phyloP scores from a whole-genome alignment of 345 rosid species.

The Streptanthus diversifolius region DNA sequence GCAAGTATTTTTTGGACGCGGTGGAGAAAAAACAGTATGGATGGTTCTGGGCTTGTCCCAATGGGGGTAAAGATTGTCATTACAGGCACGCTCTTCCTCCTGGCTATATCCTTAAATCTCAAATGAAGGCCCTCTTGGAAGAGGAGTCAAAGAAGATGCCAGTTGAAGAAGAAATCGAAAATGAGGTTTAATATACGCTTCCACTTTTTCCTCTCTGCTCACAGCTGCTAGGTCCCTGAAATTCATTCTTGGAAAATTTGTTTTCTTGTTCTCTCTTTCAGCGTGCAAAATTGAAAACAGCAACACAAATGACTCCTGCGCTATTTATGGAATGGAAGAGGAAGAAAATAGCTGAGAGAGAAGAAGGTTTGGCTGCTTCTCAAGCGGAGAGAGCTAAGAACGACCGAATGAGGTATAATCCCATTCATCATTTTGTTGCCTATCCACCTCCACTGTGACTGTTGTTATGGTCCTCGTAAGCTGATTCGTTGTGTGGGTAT shows the following conservation, averaged over 20 bases:
- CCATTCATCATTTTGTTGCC: background rate
- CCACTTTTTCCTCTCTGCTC: background rate
- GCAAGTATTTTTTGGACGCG: conserved; percentile 92
- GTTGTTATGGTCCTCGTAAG: conserved; percentile 17
- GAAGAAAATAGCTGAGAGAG: conserved; percentile 75
- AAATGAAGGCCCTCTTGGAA: conserved; percentile 94
- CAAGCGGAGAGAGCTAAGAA: conserved; percentile 96
- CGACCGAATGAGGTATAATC: conserved; percentile 92
- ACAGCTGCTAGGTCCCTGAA: background rate
- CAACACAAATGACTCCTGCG: conserved; percentile 88
- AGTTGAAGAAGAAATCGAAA: conserved; percentile 89
- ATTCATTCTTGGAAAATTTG: background rate
- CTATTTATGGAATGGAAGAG: conserved; percentile 88
- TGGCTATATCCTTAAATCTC: conserved; percentile 85
- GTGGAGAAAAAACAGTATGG: conserved; percentile 98
- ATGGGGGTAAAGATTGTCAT: conserved; percentile 80
- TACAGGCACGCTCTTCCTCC: conserved; percentile 99
- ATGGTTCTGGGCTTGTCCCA: conserved; percentile 96
- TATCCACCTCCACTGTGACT: background rate
- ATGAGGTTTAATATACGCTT: conserved; percentile 50
- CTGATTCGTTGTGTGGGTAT: conserved; percentile 15
- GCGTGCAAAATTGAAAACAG: conserved; percentile 63
- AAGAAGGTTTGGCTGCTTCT: conserved; percentile 73
- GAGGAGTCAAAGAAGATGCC: conserved; percentile 75
- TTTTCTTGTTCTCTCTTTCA: conserved; percentile 34